Evolutionary conservation across 2,329 filamentous ascomycete species (phyloP).

Genomic region (Phialemoniopsis sp.): DNA sequence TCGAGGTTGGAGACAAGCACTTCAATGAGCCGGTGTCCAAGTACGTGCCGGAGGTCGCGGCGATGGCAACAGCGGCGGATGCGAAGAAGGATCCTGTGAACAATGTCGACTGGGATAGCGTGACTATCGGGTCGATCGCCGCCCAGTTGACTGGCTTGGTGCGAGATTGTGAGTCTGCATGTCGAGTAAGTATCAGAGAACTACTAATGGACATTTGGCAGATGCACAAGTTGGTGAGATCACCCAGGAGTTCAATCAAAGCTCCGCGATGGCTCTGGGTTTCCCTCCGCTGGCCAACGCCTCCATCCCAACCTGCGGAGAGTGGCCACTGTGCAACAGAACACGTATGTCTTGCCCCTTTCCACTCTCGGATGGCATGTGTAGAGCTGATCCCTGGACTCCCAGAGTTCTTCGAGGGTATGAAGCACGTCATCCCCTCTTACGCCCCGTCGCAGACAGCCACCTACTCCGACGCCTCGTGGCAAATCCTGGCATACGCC

Average conservation of each 20-base stretch:
- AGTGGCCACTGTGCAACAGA: slow-evolving; percentile 5
- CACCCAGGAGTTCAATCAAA: slow-evolving; percentile 3
- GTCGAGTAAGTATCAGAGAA: no score
- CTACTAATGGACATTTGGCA: no score
- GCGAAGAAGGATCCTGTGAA: slow-evolving; percentile 15
- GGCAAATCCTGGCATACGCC: slow-evolving; percentile 28
- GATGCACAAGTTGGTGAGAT: slow-evolving; percentile 8
- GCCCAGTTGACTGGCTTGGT: slow-evolving; percentile 28
- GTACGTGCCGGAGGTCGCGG: slow-evolving; percentile 33
- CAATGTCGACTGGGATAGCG: slow-evolving; percentile 21
- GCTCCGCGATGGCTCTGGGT: slow-evolving; percentile 1
- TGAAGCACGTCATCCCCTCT: not conserved
- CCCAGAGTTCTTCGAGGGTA: not conserved
- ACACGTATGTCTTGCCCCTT: slow-evolving; percentile 6
- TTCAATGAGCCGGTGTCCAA: slow-evolving; percentile 35
- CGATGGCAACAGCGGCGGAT: not conserved
- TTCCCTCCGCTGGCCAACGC: slow-evolving; percentile 6
- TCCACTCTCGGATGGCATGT: no score
- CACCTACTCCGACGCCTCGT: slow-evolving; percentile 30
- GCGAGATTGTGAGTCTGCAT: slow-evolving; percentile 27
- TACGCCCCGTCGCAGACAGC: slow-evolving; percentile 14
- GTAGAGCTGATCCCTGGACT: no score
- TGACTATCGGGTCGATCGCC: slow-evolving; percentile 30
- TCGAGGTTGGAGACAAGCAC: slow-evolving; percentile 29
- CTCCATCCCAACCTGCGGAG: slow-evolving; percentile 8